A percentile compares a stretch with the other conserved stretches of the same genome.
These are phyloP conservation scores for Aurifilum marmelostoma DNA, from an alignment of 2,329 filamentous ascomycete species.

Conservation along the genomic window DNA sequence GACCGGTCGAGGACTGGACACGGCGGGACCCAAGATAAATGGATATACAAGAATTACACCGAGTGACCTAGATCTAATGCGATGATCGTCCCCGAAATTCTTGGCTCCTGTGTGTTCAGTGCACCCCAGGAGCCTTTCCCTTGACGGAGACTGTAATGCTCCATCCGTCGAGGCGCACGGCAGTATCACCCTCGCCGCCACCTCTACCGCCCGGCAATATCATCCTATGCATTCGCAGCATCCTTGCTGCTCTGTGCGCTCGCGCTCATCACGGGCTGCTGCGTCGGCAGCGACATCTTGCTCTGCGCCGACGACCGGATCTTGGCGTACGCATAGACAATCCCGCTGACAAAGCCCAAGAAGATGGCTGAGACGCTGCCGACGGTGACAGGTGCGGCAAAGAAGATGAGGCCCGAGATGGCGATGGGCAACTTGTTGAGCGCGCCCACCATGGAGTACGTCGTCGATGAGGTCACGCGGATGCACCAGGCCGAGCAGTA, in stretches of 20 bases:
- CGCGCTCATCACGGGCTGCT: conserved; percentile 76
- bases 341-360: conserved; percentile 87
- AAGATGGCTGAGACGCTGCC: conserved; percentile 90
- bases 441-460: conserved; percentile 97
- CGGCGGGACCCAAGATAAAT: background rate
- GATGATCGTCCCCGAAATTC: background rate
- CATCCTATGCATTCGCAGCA: conserved; percentile 66
- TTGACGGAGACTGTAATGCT: background rate
- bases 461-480: conserved; percentile 94
- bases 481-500: conserved; percentile 99
- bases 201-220: background rate
- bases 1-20: background rate
- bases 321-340: conserved; percentile 89
- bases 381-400: conserved; percentile 89
- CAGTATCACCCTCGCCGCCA: background rate
- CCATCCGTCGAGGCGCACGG: background rate
- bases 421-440: conserved; percentile 98
- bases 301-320: conserved; percentile 73
- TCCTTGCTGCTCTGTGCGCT: conserved; percentile 91
- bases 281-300: conserved; percentile 70
- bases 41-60: conserved; percentile 10
- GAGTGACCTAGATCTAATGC: conserved; percentile 8
- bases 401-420: conserved; percentile 90
- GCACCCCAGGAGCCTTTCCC: background rate
- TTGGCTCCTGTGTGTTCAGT: background rate